A percentile compares a stretch with the other conserved stretches of the same genome.
These are phyloP conservation scores for Wallemia hederae DNA, from an alignment of 1,284 basidiomycete species.

Conservation along the genomic window DNA sequence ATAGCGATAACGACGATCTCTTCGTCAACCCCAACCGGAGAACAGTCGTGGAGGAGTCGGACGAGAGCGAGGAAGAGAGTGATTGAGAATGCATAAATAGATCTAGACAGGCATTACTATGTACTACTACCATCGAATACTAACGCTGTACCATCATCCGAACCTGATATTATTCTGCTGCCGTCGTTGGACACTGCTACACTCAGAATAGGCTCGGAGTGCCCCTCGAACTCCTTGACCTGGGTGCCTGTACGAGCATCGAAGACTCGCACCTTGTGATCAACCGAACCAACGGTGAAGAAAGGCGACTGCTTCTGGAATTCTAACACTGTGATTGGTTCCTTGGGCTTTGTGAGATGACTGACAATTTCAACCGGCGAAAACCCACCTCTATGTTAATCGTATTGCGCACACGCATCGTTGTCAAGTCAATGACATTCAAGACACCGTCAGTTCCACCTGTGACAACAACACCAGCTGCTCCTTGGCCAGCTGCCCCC, in stretches of 20 bases:
- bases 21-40: background rate
- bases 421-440: constrained; percentile 74
- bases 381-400: constrained; percentile 41
- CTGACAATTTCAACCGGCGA: background rate
- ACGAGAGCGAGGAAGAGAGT: background rate
- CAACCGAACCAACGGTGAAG: constrained; percentile 54
- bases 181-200: constrained; percentile 26
- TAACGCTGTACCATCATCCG: background rate
- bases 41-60: background rate
- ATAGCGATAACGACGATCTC: background rate
- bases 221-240: constrained; percentile 52
- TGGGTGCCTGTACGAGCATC: constrained; percentile 60
- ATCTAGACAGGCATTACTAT: background rate
- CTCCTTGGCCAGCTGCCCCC: constrained; percentile 23
- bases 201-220: constrained; percentile 46
- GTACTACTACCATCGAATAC: background rate
- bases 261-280: constrained; percentile 67
- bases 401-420: constrained; percentile 48
- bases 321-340: constrained; percentile 6
- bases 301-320: constrained; percentile 11
- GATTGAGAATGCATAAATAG: background rate
- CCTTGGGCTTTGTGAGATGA: background rate
- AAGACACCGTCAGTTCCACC: constrained; percentile 81
- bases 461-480: constrained; percentile 42
- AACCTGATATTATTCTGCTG: background rate